These are phyloP conservation scores for Plasmodium yoelii DNA, from an alignment of 169 alveolate species.

Conservation along the genomic window DNA sequence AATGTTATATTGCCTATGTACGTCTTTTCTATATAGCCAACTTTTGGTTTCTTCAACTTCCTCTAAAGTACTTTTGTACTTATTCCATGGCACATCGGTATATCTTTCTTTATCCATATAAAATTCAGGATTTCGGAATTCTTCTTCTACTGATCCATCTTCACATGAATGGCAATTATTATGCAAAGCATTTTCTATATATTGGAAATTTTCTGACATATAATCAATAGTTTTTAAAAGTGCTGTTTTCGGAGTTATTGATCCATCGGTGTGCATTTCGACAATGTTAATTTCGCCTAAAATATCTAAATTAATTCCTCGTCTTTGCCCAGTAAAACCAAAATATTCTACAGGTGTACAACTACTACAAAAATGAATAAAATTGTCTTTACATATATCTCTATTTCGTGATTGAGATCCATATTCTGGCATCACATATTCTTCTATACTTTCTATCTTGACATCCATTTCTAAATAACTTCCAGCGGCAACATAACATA, in stretches of 20 bases:
- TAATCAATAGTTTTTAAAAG: conserved; percentile 84
- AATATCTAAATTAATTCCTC: conserved; percentile 86
- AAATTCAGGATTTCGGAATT: conserved; percentile 85
- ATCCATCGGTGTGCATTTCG: conserved; percentile 91
- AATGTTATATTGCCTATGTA: conserved; percentile 86
- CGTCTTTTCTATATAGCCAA: conserved; percentile 88
- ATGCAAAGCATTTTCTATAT: conserved; percentile 84
- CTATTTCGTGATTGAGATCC: conserved; percentile 89
- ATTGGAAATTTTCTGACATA: conserved; percentile 80
- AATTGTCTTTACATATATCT: conserved; percentile 88
- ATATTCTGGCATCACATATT: conserved; percentile 88
- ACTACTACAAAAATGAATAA: conserved; percentile 87
- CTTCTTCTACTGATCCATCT: conserved; percentile 81
- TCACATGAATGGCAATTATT: conserved; percentile 83
- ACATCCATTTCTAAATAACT: conserved; percentile 88
- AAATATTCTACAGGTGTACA: conserved; percentile 87
- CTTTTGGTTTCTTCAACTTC: conserved; percentile 79
- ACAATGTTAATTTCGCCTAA: conserved; percentile 89
- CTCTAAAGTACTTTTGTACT: conserved; percentile 84
- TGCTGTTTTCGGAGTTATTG: conserved; percentile 88
- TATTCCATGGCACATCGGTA: conserved; percentile 91
- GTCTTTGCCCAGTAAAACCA: conserved; percentile 88
- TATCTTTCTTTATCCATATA: conserved; percentile 84
- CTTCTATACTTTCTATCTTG: conserved; percentile 87
- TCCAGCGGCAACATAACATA: conserved; percentile 86